Percentiles rank a stretch among this genome's conserved stretches.
phyloP scores from a whole-genome alignment of 148 eudicot species.

The Rhododendron kiyosumense region DNA sequence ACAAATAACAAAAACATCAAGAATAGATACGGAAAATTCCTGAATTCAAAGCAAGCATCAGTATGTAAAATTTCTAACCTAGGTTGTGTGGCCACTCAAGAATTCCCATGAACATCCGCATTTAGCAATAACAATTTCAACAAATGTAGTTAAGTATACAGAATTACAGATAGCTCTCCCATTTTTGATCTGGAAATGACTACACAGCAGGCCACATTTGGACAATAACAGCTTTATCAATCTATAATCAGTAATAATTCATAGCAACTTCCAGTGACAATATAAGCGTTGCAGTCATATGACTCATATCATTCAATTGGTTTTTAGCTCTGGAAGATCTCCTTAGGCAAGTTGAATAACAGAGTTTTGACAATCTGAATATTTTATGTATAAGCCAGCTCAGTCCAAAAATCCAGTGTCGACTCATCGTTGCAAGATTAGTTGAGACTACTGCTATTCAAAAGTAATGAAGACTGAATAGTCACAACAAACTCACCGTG shows the following conservation, averaged over 20 bases:
- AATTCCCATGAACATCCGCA: not conserved
- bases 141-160: not conserved
- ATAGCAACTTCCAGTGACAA: not conserved
- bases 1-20: not conserved
- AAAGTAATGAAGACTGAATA: not conserved
- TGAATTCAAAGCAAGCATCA: not conserved
- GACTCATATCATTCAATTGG: not conserved
- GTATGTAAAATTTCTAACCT: not conserved
- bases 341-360: not conserved
- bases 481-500: constrained; percentile 55
- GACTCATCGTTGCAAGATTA: not conserved
- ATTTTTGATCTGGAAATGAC: not conserved
- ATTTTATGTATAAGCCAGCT: not conserved
- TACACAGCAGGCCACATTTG: not conserved
- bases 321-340: not conserved
- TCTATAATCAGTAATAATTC: not conserved
- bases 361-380: not conserved
- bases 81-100: not conserved
- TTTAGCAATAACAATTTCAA: not conserved
- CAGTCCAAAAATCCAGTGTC: not conserved
- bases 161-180: too few species aligned
- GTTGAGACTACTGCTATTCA: not conserved
- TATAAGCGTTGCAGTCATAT: not conserved
- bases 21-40: not conserved
- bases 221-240: not conserved